Evolutionary conservation across 768 basidiomycete genomes (phyloP).

Genomic region (Filobasidium floriforme): DNA sequence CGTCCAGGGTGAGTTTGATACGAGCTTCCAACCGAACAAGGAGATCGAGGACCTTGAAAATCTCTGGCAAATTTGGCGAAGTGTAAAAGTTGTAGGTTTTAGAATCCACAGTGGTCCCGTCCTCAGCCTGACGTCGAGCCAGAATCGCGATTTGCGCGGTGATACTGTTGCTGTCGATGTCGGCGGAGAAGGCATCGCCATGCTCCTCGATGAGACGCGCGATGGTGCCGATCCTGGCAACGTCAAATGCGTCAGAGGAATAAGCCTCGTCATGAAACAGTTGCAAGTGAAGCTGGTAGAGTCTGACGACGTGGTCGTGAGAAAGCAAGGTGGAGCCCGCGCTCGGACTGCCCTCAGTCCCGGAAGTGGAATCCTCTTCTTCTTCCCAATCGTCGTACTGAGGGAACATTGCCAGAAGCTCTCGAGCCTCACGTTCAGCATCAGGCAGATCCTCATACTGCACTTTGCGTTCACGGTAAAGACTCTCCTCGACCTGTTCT

Average conservation of each 20-base stretch:
- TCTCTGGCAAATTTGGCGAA: conserved; percentile 67
- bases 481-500: conserved; percentile 59
- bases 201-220: conserved; percentile 49
- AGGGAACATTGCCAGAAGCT: conserved; percentile 79
- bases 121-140: conserved; percentile 12
- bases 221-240: conserved; percentile 26
- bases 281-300: conserved; percentile 22
- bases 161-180: conserved; percentile 29
- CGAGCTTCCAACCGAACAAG: conserved; percentile 53
- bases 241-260: conserved; percentile 10
- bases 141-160: conserved; percentile 28
- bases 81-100: conserved; percentile 65
- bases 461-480: conserved; percentile 63
- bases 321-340: conserved; percentile 9
- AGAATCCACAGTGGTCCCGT: conserved; percentile 30
- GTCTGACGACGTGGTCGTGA: conserved; percentile 21
- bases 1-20: conserved; percentile 55
- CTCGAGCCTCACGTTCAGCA: conserved; percentile 68
- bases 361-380: conserved; percentile 10
- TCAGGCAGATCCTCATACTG: conserved; percentile 58
- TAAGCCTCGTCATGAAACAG: conserved; percentile 11
- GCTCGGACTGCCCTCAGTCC: neutral
- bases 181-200: conserved; percentile 44
- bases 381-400: conserved; percentile 49
- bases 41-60: conserved; percentile 55